phyloP scores from a whole-genome alignment of 2,329 filamentous ascomycete species.

The Malbranchea zuffiana region DNA sequence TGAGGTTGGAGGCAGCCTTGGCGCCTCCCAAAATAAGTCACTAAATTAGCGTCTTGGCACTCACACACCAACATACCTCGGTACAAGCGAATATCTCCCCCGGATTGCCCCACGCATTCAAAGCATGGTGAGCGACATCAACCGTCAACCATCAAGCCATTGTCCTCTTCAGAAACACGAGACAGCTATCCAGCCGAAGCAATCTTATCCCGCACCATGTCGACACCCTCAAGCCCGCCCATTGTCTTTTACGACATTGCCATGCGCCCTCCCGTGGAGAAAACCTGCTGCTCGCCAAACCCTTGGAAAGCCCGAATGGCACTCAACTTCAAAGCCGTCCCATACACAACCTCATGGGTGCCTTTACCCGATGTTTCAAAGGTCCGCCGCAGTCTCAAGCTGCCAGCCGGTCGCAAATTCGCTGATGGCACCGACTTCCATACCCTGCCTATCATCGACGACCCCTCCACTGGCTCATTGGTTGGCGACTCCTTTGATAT shows the following conservation, averaged over 20 bases:
- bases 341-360: constrained; percentile 45
- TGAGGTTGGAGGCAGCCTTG: no score
- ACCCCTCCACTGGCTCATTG: constrained; percentile 31
- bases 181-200: neutral
- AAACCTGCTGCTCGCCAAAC: constrained; percentile 35
- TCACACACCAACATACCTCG: no score
- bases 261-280: constrained; percentile 23
- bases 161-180: neutral
- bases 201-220: neutral
- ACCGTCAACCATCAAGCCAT: neutral
- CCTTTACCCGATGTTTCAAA: constrained; percentile 42
- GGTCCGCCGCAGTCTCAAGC: constrained; percentile 38
- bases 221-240: constrained; percentile 5
- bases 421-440: constrained; percentile 48
- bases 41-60: no score
- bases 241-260: constrained; percentile 42
- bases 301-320: constrained; percentile 43
- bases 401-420: constrained; percentile 44
- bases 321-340: constrained; percentile 40
- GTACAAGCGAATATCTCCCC: no score
- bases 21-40: no score
- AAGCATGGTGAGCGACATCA: no score
- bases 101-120: no score
- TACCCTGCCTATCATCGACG: constrained; percentile 49
- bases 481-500: constrained; percentile 58